These are phyloP conservation scores for Triticum urartu DNA, from an alignment of 176 grass and related monocot genomes.

Conservation along the genomic window DNA sequence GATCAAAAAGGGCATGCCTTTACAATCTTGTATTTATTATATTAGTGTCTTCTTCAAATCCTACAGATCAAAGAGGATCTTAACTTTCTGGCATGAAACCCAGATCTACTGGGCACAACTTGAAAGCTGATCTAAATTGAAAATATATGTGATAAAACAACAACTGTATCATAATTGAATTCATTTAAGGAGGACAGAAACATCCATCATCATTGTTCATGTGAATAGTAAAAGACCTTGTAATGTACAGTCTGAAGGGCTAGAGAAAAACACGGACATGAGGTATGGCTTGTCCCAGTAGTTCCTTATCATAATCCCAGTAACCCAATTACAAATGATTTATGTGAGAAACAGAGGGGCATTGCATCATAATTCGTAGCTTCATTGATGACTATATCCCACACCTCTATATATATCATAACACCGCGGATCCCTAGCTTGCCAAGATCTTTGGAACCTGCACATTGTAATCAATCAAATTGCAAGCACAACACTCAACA, in stretches of 20 bases:
- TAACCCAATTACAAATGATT: slow-evolving; percentile 22
- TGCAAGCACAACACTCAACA: background rate
- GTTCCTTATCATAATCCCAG: slow-evolving; percentile 26
- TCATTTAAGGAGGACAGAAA: background rate
- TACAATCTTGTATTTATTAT: background rate
- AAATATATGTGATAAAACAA: background rate
- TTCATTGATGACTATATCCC: slow-evolving; percentile 12
- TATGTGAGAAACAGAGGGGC: slow-evolving; percentile 11
- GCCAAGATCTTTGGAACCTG: slow-evolving; percentile 45
- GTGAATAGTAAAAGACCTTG: slow-evolving; percentile 6
- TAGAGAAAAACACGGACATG: slow-evolving; percentile 13
- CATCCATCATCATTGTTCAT: background rate
- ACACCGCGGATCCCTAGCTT: background rate
- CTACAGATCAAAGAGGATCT: background rate
- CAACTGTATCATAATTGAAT: background rate
- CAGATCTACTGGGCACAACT: background rate
- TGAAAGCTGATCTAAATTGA: background rate
- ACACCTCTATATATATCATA: slow-evolving; percentile 21
- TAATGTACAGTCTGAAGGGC: slow-evolving; percentile 22
- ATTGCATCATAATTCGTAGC: slow-evolving; percentile 30
- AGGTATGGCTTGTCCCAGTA: background rate
- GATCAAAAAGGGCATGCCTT: background rate
- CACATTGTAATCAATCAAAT: slow-evolving; percentile 5
- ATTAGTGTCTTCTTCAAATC: background rate
- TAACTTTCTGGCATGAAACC: background rate